These are phyloP conservation scores for Fomitopsis pinicola DNA, from an alignment of 1,284 basidiomycete species.

Conservation along the genomic window DNA sequence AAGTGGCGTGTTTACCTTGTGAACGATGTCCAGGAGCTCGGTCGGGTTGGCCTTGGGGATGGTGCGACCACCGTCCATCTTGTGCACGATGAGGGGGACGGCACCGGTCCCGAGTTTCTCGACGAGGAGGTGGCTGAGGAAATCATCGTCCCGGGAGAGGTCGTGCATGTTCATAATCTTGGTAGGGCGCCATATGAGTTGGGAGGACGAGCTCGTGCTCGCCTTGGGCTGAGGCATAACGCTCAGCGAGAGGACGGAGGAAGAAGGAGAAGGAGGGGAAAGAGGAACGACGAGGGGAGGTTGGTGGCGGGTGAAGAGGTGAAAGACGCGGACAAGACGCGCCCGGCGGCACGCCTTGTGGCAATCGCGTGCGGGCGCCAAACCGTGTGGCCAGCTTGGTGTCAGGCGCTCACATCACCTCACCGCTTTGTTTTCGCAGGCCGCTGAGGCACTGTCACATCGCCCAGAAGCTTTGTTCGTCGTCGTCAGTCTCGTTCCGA, in stretches of 20 bases:
- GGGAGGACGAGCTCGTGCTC: conserved; percentile 15
- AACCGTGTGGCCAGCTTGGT: not conserved
- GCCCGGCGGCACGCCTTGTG: conserved; percentile 2
- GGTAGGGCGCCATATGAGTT: conserved; percentile 61
- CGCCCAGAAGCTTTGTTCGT: not conserved
- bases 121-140: conserved; percentile 78
- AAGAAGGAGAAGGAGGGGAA: conserved; percentile 2
- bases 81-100: conserved; percentile 76
- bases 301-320: not conserved
- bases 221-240: conserved; percentile 20
- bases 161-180: conserved; percentile 86
- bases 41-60: conserved; percentile 68
- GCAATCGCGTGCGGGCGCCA: not conserved
- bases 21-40: conserved; percentile 63
- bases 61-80: conserved; percentile 73
- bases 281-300: not conserved
- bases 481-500: conserved; percentile 5
- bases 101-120: conserved; percentile 77
- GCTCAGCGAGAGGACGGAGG: conserved; percentile 5
- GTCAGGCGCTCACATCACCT: not conserved
- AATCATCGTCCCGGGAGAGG: conserved; percentile 83
- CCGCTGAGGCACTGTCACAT: not conserved
- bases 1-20: conserved; percentile 55
- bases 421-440: not conserved
- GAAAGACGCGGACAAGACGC: conserved; percentile 2